A percentile compares a stretch with the other conserved stretches of the same genome.
These are phyloP conservation scores for Magnolia officinalis DNA, from an alignment of 164 flowering plant genomes.

Conservation along the genomic window DNA sequence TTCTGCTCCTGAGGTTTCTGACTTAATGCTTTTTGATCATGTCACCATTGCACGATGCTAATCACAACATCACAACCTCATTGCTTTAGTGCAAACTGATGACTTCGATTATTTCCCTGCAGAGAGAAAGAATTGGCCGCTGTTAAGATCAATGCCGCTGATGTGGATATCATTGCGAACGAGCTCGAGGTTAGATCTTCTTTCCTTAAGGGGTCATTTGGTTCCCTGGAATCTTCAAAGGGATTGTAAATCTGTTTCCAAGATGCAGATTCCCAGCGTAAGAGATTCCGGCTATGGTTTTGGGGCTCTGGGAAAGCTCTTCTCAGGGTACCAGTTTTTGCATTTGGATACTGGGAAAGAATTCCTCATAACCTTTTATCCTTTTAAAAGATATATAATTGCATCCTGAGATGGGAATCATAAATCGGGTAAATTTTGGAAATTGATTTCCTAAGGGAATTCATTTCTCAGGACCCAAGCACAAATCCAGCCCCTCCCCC, in stretches of 20 bases:
- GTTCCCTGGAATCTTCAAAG: background rate
- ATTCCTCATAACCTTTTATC: background rate
- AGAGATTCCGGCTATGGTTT: background rate
- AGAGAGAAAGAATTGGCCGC: constrained; percentile 96
- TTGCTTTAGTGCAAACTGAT: background rate
- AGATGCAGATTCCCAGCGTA: no score
- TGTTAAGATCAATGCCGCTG: constrained; percentile 83
- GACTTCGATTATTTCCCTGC: background rate
- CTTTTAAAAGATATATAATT: no score
- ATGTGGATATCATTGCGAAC: constrained; percentile 85
- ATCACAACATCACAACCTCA: background rate
- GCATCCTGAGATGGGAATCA: no score
- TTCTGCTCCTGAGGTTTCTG: no score
- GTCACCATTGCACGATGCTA: no score
- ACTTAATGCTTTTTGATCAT: no score
- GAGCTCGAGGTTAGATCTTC: constrained; percentile 70
- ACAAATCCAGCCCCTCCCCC: no score
- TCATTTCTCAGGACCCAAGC: no score
- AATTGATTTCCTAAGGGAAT: no score
- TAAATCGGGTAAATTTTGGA: no score
- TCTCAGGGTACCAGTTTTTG: background rate
- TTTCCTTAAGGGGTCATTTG: background rate
- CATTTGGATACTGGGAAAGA: background rate
- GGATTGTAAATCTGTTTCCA: no score
- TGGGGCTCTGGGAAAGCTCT: background rate